Evolutionary conservation across 495 filamentous ascomycete species (phyloP), one percentile per base, ranked within the genome.

Genomic region (Aspergillus heteromorphus): DNA sequence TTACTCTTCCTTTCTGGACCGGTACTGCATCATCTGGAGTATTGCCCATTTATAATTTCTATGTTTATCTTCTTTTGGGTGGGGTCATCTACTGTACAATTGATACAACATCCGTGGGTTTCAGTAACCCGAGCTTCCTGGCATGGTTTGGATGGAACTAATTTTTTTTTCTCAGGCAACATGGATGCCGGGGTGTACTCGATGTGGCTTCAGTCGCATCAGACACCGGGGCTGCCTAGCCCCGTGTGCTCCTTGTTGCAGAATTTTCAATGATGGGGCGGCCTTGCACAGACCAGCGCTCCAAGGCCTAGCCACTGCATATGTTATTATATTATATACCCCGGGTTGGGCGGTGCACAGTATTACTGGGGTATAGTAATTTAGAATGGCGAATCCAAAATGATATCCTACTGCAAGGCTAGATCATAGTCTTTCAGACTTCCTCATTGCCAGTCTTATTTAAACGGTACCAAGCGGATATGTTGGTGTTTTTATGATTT

Each of bases 311-410:
- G 63, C 63, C 56, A 21, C 52, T 38, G 52, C 52, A 62, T 29
- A n/a, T 47, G 43, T 47, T 47, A 16, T 52, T 64, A 61, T 66
- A 61, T 63, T 54, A 72, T 70, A 74, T 71, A 71, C 66, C 66
- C 68, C 64, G 61, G 58, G 60, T 62, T 60, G 54, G 61, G 45
- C 50, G 62, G 61, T 64, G 53, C 53, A 45, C 56, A 58, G 56
- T 47, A 57, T n/a, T 54, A 17, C 23, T 49, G 55, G 53, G 52
- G 51, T 53, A 47, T 45, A 43, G 41, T 47, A 47, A 47, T 54
- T 47, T 47, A 59, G 54, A 51, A 40, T 38, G 18, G 40, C 43
- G 38, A 58, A 55, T 60, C 49, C 21, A 60, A 36, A 47, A 51
- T 54, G 62, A 64, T 63, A 52, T 48, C 53, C 57, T 14, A 45